Conservation (phyloP, 345 rosid species). For the Pistacia integerrima region DNA sequence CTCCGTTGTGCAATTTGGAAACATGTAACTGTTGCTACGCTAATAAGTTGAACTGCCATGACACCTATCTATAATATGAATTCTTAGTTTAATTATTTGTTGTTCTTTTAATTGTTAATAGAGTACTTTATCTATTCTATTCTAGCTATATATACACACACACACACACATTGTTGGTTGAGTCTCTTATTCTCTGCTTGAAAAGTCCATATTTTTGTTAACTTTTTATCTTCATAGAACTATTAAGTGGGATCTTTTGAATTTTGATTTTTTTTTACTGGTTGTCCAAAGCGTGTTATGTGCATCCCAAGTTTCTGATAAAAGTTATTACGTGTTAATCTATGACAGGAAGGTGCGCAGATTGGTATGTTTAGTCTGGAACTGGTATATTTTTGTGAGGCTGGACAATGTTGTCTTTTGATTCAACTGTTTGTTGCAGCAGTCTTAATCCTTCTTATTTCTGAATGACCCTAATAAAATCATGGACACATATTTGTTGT, state of each 20-base stretch:
- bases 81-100: neutral
- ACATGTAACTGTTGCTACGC: too few relatives aligned
- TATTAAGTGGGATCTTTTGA: neutral
- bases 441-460: conserved; percentile 12
- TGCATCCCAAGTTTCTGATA: conserved; percentile 8
- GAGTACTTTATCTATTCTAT: neutral
- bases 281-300: conserved; percentile 2
- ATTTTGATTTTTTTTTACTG: neutral
- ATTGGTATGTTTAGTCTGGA: conserved; percentile 46
- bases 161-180: neutral
- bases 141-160: neutral
- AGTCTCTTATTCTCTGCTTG: neutral
- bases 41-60: neutral
- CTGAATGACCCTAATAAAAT: conserved; percentile 27
- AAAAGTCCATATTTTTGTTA: neutral
- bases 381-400: conserved; percentile 32
- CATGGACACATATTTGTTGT: conserved; percentile 9
- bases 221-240: neutral
- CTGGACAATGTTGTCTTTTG: conserved; percentile 34
- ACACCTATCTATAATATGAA: neutral
- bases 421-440: conserved; percentile 25
- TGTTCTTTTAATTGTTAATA: neutral
- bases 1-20: too few relatives aligned
- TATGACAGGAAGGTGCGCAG: conserved; percentile 42
- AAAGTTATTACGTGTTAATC: conserved; percentile 31